Percentiles rank a stretch among this genome's conserved stretches.
phyloP scores from a whole-genome alignment of 805 yeast species.

The Yarrowia yakushimensis region DNA sequence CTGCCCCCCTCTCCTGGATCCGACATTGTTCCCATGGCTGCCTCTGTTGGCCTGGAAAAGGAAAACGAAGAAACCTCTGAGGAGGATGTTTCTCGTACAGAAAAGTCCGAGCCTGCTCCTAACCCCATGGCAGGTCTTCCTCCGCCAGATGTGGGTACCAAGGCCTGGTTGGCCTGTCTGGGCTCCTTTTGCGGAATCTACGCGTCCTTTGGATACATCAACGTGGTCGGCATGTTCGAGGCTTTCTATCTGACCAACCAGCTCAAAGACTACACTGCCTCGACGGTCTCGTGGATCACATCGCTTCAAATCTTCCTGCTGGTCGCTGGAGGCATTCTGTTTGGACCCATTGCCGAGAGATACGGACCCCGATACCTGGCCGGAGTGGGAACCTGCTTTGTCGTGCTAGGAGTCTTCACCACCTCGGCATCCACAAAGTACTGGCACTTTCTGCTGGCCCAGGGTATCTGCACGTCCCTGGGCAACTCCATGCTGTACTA shows the following conservation, averaged over 20 bases:
- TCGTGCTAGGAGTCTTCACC: constrained; percentile 50
- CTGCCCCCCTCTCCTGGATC: constrained; percentile 17
- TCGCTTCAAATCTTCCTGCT: constrained; percentile 40
- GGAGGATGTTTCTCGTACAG: background rate
- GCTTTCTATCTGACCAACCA: constrained; percentile 52
- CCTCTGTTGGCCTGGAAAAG: background rate
- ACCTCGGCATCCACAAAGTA: constrained; percentile 49
- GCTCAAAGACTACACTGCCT: constrained; percentile 44
- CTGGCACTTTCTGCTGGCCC: constrained; percentile 58
- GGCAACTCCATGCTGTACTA: constrained; percentile 44
- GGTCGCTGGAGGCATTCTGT: constrained; percentile 46
- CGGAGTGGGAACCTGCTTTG: constrained; percentile 45
- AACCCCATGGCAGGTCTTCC: constrained; percentile 51
- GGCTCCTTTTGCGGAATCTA: constrained; percentile 15
- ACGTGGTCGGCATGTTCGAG: constrained; percentile 63
- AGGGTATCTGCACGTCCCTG: constrained; percentile 52
- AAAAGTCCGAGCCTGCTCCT: constrained; percentile 57
- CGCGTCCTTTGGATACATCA: constrained; percentile 55
- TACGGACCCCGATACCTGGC: constrained; percentile 51
- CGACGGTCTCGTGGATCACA: constrained; percentile 68
- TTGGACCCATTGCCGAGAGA: constrained; percentile 54
- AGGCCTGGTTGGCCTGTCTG: constrained; percentile 17
- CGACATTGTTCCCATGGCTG: constrained; percentile 10
- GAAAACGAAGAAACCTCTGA: constrained; percentile 3
- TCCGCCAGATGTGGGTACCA: constrained; percentile 9